phyloP scores from a whole-genome alignment of 2,329 filamentous ascomycete species.

The Neofusicoccum kwambonambiense region DNA sequence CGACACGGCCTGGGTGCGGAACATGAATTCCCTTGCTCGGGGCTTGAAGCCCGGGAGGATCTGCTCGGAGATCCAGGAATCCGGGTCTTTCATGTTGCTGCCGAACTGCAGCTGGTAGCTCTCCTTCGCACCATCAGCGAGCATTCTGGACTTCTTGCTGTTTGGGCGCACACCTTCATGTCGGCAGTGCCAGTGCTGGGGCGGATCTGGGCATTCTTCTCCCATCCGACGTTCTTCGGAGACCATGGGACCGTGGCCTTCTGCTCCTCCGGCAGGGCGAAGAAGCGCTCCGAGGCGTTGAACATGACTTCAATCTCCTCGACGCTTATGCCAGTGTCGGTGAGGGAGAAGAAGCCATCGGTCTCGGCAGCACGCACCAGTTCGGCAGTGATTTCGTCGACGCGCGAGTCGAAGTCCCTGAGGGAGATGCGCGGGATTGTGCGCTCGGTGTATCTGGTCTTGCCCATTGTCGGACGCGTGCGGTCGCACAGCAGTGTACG shows the following conservation, averaged over 20 bases:
- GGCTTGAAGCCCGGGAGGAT: slow-evolving; percentile 51
- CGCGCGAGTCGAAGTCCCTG: slow-evolving; percentile 51
- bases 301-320: slow-evolving; percentile 55
- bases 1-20: slow-evolving; percentile 51
- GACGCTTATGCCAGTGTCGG: slow-evolving; percentile 54
- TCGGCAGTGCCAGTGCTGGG: slow-evolving; percentile 60
- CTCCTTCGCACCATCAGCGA: slow-evolving; percentile 41
- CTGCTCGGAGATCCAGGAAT: slow-evolving; percentile 52
- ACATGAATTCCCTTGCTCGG: slow-evolving; percentile 54
- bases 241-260: slow-evolving; percentile 58
- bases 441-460: slow-evolving; percentile 30
- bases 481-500: background rate
- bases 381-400: slow-evolving; percentile 54
- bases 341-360: slow-evolving; percentile 60
- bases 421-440: slow-evolving; percentile 55
- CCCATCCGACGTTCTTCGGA: slow-evolving; percentile 59
- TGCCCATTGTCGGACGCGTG: background rate
- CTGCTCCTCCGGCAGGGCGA: slow-evolving; percentile 50
- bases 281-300: slow-evolving; percentile 52
- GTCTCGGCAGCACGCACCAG: slow-evolving; percentile 57
- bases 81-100: slow-evolving; percentile 46
- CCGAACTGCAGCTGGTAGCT: slow-evolving; percentile 64
- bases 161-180: slow-evolving; percentile 34
- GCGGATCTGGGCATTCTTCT: slow-evolving; percentile 58
- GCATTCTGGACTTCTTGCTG: too few relatives aligned